Conservation (phyloP, 768 basidiomycete species). For the Trametopsis cervina region DNA sequence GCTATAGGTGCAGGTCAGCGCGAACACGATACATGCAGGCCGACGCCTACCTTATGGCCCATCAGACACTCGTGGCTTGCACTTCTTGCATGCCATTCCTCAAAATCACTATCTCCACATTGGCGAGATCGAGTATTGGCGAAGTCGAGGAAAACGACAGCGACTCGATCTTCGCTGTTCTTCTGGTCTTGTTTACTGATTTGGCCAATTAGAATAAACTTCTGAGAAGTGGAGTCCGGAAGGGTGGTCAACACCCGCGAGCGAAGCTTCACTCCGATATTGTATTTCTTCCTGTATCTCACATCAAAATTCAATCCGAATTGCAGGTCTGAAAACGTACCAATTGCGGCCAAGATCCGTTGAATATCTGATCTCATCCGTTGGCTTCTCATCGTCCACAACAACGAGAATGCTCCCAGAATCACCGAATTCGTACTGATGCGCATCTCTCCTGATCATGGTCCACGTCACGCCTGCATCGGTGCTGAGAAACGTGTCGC, state of each 20-base stretch:
- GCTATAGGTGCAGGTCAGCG: no score
- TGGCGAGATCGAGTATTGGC: slow-evolving; percentile 56
- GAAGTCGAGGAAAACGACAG: slow-evolving; percentile 81
- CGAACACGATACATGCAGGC: background rate
- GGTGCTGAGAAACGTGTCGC: slow-evolving; percentile 89
- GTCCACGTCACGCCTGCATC: slow-evolving; percentile 87
- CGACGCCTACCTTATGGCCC: slow-evolving; percentile 74
- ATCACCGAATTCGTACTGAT: slow-evolving; percentile 97
- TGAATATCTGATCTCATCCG: slow-evolving; percentile 67
- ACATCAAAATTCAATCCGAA: no score
- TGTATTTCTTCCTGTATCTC: slow-evolving; percentile 62
- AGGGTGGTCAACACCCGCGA: slow-evolving; percentile 80
- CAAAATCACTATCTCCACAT: slow-evolving; percentile 69
- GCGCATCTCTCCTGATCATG: slow-evolving; percentile 68
- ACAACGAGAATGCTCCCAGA: slow-evolving; percentile 72
- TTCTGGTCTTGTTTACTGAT: slow-evolving; percentile 54
- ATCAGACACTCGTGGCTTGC: slow-evolving; percentile 75
- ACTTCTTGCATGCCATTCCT: slow-evolving; percentile 80
- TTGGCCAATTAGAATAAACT: slow-evolving; percentile 85
- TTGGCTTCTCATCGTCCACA: slow-evolving; percentile 79
- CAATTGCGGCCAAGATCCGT: slow-evolving; percentile 79
- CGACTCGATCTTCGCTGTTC: slow-evolving; percentile 51
- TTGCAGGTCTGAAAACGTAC: no score
- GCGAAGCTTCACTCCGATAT: slow-evolving; percentile 64
- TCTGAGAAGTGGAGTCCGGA: slow-evolving; percentile 94